These are phyloP conservation scores for Fusarium sp. DNA, from an alignment of 2,329 filamentous ascomycete genomes.

Conservation along the genomic window DNA sequence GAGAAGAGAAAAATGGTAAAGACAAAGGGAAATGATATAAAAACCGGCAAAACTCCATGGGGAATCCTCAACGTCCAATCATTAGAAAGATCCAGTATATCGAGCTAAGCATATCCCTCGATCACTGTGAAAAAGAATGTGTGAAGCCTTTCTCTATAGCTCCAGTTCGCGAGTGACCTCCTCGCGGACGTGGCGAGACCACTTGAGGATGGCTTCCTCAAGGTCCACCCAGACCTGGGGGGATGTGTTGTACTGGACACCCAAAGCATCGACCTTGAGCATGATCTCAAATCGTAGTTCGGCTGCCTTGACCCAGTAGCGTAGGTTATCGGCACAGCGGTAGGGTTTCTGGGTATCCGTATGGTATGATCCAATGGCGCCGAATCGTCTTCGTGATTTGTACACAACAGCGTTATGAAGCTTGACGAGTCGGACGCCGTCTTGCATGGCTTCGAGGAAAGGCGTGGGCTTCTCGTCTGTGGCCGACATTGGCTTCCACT, in stretches of 20 bases:
- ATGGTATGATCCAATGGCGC: constrained; percentile 88
- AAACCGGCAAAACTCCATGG: constrained; percentile 41
- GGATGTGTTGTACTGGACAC: constrained; percentile 80
- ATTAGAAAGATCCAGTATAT: constrained; percentile 34
- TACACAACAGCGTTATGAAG: constrained; percentile 91
- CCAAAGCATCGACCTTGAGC: constrained; percentile 85
- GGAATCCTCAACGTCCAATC: constrained; percentile 45
- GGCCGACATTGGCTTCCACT: constrained; percentile 67
- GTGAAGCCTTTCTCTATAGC: constrained; percentile 48
- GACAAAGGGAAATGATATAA: constrained; percentile 14
- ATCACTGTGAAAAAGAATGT: constrained; percentile 7
- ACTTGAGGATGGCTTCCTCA: constrained; percentile 83
- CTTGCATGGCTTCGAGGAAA: constrained; percentile 79
- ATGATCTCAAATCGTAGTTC: constrained; percentile 93
- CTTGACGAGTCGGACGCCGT: constrained; percentile 83
- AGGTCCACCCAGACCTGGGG: constrained; percentile 82
- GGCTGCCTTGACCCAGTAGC: constrained; percentile 96
- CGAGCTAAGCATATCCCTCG: constrained; percentile 14
- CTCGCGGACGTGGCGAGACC: constrained; percentile 84
- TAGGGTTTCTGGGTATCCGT: constrained; percentile 96
- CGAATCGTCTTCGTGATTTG: constrained; percentile 87
- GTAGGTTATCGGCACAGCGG: constrained; percentile 89
- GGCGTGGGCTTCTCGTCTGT: constrained; percentile 70
- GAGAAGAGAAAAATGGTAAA: constrained; percentile 5
- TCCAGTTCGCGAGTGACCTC: constrained; percentile 80